Percentiles rank a stretch among this genome's conserved stretches.
Conservation (phyloP, 768 basidiomycete genomes). For the Tylopilus plumbeoviolaceoides region DNA sequence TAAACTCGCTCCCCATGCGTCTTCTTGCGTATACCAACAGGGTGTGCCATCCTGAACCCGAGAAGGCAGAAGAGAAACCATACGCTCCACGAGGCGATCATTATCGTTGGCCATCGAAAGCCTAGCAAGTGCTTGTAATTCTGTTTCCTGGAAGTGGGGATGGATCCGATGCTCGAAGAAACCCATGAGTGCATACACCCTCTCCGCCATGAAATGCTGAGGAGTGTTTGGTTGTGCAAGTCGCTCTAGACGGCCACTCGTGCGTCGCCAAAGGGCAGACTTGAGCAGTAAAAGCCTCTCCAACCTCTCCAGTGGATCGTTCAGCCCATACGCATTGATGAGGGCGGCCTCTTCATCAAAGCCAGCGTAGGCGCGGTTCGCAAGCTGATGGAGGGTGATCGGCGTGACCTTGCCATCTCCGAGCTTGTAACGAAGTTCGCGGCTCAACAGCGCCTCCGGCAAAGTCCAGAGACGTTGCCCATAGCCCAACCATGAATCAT, state of each 20-base stretch:
- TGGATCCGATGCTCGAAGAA: no score
- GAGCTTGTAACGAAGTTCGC: no score
- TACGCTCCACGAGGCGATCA: constrained; percentile 19
- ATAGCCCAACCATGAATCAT: no score
- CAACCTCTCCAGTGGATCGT: constrained; percentile 21
- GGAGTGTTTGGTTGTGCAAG: neutral
- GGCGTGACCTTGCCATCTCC: constrained; percentile 7
- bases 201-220: constrained; percentile 13
- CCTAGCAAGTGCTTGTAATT: constrained; percentile 18
- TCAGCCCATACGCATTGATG: constrained; percentile 17
- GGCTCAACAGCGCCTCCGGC: no score
- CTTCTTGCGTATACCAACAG: constrained; percentile 9
- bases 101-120: constrained; percentile 12
- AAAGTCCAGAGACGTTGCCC: no score
- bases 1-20: constrained; percentile 12
- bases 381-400: constrained; percentile 21
- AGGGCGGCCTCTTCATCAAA: constrained; percentile 17
- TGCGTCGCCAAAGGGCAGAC: constrained; percentile 23
- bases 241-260: neutral
- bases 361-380: constrained; percentile 16
- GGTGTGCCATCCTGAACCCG: neutral
- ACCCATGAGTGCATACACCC: no score
- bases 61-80: constrained; percentile 15
- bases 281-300: constrained; percentile 19
- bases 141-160: constrained; percentile 26